A percentile compares a stretch with the other conserved stretches of the same genome.
Evolutionary conservation across 2,329 filamentous ascomycete genomes (phyloP).

Genomic region (Coniochaeta prunicola): DNA sequence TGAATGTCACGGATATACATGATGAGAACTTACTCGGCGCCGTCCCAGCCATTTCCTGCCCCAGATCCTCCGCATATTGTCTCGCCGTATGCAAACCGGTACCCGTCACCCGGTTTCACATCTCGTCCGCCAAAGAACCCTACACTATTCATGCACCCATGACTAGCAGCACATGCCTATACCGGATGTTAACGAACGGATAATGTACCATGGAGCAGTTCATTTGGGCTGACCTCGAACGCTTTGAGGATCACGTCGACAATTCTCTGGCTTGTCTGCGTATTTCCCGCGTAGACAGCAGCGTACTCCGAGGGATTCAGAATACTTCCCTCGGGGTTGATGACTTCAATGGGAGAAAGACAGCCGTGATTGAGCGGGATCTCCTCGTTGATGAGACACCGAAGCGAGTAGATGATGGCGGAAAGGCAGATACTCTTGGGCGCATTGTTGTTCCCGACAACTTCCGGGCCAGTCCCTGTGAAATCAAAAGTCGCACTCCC

Average conservation of each 20-base stretch:
- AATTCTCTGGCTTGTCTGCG: conserved; percentile 19
- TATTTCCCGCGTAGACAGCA: conserved; percentile 19
- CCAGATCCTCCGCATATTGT: conserved; percentile 26
- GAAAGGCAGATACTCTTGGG: conserved; percentile 27
- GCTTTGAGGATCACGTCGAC: conserved; percentile 21
- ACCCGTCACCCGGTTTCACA: conserved; percentile 12
- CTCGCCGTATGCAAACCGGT: conserved; percentile 24
- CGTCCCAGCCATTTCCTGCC: conserved; percentile 22
- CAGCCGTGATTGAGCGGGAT: conserved; percentile 25
- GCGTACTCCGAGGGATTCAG: conserved; percentile 20
- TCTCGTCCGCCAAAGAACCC: conserved; percentile 19
- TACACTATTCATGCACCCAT: conserved; percentile 20
- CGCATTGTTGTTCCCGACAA: conserved; percentile 21
- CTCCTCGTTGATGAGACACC: conserved; percentile 17
- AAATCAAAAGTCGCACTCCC: conserved; percentile 30
- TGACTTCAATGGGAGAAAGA: conserved; percentile 16
- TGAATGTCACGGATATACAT: not conserved
- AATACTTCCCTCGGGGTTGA: conserved; percentile 17
- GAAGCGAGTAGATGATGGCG: conserved; percentile 22
- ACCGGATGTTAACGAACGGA: not conserved
- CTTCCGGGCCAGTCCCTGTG: conserved; percentile 25
- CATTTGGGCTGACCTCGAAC: conserved; percentile 10
- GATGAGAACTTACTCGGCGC: conserved; percentile 5
- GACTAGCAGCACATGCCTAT: conserved; percentile 13
- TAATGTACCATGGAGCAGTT: too few species aligned